Percentiles rank a stretch among this genome's conserved stretches.
phyloP scores from a whole-genome alignment of 257 asterid species.

The Nicotiana benthamiana region DNA sequence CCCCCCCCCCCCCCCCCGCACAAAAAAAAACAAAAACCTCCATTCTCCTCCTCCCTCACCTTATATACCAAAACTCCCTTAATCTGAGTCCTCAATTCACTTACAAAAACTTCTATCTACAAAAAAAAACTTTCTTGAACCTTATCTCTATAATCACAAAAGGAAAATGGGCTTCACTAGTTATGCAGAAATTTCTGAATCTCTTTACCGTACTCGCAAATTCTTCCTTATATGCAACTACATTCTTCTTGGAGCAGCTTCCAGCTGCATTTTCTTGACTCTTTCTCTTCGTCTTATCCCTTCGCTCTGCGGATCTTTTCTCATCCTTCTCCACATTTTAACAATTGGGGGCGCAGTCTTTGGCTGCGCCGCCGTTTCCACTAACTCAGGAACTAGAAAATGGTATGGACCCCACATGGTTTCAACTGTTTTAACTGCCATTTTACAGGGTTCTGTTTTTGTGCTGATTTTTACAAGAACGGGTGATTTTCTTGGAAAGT shows the following conservation, averaged over 20 bases:
- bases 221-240: slow-evolving; percentile 32
- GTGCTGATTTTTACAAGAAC: slow-evolving; percentile 77
- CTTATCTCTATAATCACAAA: not conserved
- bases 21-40: not conserved
- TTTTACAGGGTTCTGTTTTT: slow-evolving; percentile 83
- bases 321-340: slow-evolving; percentile 36
- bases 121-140: not conserved
- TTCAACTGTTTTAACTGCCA: slow-evolving; percentile 77
- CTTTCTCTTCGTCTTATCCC: slow-evolving; percentile 43
- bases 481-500: slow-evolving; percentile 54
- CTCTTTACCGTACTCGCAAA: slow-evolving; percentile 22
- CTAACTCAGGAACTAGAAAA: slow-evolving; percentile 40
- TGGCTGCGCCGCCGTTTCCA: slow-evolving; percentile 51
- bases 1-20: not conserved
- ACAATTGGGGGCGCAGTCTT: slow-evolving; percentile 37
- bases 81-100: not conserved
- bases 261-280: slow-evolving; percentile 39
- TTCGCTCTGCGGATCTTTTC: slow-evolving; percentile 33
- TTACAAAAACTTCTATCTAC: not conserved
- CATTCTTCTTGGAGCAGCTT: slow-evolving; percentile 35
- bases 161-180: slow-evolving; percentile 8
- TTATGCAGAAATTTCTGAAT: slow-evolving; percentile 1
- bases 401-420: slow-evolving; percentile 91
- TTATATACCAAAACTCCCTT: not conserved
- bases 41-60: not conserved